phyloP scores from a whole-genome alignment of 768 basidiomycete genomes.

The Nidularia sp. region DNA sequence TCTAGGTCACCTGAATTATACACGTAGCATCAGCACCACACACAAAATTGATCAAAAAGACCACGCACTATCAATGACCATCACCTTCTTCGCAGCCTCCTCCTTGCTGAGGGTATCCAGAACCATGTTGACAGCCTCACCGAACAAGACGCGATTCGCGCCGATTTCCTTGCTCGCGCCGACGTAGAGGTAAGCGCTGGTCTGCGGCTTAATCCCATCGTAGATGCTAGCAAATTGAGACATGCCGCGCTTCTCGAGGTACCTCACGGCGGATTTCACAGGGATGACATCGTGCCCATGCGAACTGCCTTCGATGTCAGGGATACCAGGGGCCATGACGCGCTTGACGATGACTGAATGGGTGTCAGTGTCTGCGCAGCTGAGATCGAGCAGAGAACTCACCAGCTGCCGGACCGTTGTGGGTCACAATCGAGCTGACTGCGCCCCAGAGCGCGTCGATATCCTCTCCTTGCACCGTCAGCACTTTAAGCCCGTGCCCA shows the following conservation, averaged over 20 bases:
- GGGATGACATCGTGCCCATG: constrained; percentile 88
- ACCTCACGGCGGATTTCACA: constrained; percentile 73
- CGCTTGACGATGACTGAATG: constrained; percentile 64
- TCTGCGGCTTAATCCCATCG: constrained; percentile 55
- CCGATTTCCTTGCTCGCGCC: constrained; percentile 73
- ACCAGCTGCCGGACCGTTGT: constrained; percentile 81
- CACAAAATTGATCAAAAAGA: neutral
- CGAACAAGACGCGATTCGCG: constrained; percentile 81
- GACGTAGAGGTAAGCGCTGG: constrained; percentile 54
- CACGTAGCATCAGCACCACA: constrained; percentile 4
- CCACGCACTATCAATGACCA: constrained; percentile 82
- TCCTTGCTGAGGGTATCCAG: constrained; percentile 73
- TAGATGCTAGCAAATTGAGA: constrained; percentile 51
- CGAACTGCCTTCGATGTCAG: constrained; percentile 71
- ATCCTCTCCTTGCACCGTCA: constrained; percentile 74
- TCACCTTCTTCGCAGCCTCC: constrained; percentile 73
- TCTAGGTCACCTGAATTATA: constrained; percentile 64
- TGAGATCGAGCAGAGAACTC: constrained; percentile 10
- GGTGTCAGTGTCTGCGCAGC: neutral
- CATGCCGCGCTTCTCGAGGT: constrained; percentile 65
- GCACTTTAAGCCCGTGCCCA: constrained; percentile 80
- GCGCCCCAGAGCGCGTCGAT: constrained; percentile 74
- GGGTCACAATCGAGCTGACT: constrained; percentile 46
- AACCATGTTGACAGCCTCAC: constrained; percentile 78
- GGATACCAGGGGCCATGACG: constrained; percentile 63